Base-by-base conservation (phyloP, 768 basidiomycete genomes). In the Xerocomellus intermedius region DNA sequence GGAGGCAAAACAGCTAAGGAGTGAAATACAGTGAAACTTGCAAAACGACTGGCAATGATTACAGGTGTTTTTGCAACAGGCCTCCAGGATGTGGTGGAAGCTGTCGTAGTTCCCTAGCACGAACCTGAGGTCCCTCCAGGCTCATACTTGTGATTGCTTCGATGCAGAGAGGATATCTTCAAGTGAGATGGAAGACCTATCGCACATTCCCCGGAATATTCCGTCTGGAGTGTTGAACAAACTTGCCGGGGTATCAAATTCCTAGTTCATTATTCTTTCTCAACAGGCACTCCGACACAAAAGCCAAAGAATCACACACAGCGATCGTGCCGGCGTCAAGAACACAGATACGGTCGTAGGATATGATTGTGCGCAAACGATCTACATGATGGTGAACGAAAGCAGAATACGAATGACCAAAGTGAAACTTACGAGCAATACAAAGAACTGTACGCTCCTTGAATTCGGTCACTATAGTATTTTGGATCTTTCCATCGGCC, bases 401-500 rank as follows among this genome's bases (percentile, higher is more conserved):
- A 24, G 24, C 24, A 24, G 24, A 24, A 24, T 5, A 24, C 4
- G 5, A 24, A 24, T 5, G 24, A 24, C 3, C 24, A 3, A 5
- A 24, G 24, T 5, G 24, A 24, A 5, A 24, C 24, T 24, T 24
- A 24, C 24, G 24, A 5, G 24, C 24, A 56, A 95, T 94, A 69
- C 89, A 93, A 16, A 95, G 72, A 51, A 95, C 81, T 0, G 94
- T 96, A 58, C 86, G 84, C 68, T 93, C 86, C 42, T 79, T 74
- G 75, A 96, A 98, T 74, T 89, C 87, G 45, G 77, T 77, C 1
- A 90, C 80, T 58, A 98, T 96, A 5, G 94, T 96, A 59, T 89
- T 81, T 67, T 97, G 94, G 56, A 98, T 94, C 68, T 90, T 91
- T 54, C 84, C 76, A 73, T 97, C 94, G 1, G 92, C 95, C 71